Percentiles rank a stretch among this genome's conserved stretches.
Conservation (phyloP, 1,139 yeast species). For the Geotrichum phurueaensis region DNA sequence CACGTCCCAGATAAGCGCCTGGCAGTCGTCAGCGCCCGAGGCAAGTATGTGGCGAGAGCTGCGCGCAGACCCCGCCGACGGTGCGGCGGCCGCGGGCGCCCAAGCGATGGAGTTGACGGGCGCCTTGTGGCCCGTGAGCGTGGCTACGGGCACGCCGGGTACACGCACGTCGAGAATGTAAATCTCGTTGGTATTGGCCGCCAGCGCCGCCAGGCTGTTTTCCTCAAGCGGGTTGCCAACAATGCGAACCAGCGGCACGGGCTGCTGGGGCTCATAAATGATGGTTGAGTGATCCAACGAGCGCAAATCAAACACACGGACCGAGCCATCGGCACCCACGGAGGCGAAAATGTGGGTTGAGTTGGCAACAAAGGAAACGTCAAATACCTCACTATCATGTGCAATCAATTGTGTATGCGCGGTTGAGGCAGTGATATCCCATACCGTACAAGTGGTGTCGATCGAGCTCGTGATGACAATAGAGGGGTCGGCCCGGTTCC, state of each 20-base stretch:
- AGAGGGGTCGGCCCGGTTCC: constrained; percentile 72
- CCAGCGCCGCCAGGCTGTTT: constrained; percentile 78
- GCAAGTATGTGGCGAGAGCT: constrained; percentile 47
- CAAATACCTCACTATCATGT: constrained; percentile 92
- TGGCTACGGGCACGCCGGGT: constrained; percentile 75
- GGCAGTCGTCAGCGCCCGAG: constrained; percentile 88
- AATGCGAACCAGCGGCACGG: constrained; percentile 64
- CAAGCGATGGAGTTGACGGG: constrained; percentile 70
- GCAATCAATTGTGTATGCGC: constrained; percentile 94
- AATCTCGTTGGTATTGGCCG: constrained; percentile 61
- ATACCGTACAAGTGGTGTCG: constrained; percentile 93
- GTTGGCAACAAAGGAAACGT: constrained; percentile 74
- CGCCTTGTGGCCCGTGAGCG: constrained; percentile 61
- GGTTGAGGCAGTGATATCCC: constrained; percentile 75
- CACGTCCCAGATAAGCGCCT: constrained; percentile 80
- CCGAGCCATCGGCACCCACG: constrained; percentile 94
- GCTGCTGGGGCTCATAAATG: constrained; percentile 64
- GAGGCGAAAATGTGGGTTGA: constrained; percentile 80
- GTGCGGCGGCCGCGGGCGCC: constrained; percentile 56
- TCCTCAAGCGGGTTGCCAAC: constrained; percentile 74
- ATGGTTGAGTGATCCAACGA: constrained; percentile 91
- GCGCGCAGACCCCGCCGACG: background rate
- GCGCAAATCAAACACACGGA: constrained; percentile 83
- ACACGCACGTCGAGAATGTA: constrained; percentile 76
- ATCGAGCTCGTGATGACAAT: constrained; percentile 78